Percentiles rank a stretch among this genome's conserved stretches.
These are phyloP conservation scores for Xerocomellus amylosporus DNA, from an alignment of 768 basidiomycete species.

Conservation along the genomic window DNA sequence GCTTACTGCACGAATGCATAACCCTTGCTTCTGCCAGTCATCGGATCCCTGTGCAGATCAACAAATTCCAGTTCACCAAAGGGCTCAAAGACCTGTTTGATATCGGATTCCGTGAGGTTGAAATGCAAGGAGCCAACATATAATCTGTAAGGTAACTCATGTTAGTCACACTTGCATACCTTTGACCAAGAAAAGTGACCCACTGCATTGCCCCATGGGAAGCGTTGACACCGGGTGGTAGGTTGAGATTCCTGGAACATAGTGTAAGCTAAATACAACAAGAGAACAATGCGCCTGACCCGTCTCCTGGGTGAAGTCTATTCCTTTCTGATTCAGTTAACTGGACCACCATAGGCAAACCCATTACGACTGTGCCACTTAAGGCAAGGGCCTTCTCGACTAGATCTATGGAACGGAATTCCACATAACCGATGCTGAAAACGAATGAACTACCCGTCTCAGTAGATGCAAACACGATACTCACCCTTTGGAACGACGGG, in stretches of 20 bases:
- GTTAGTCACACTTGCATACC: slow-evolving; percentile 12
- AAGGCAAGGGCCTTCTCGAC: slow-evolving; percentile 89
- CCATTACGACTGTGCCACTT: slow-evolving; percentile 96
- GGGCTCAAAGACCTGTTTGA: slow-evolving; percentile 98
- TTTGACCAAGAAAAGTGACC: slow-evolving; percentile 35
- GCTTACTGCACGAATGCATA: slow-evolving; percentile 96
- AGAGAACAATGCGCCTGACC: slow-evolving; percentile 45
- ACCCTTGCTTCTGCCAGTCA: slow-evolving; percentile 94
- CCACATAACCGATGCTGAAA: slow-evolving; percentile 93
- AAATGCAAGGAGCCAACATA: slow-evolving; percentile 97
- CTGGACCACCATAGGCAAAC: slow-evolving; percentile 94
- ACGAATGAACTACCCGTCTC: slow-evolving; percentile 1
- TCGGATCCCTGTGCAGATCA: slow-evolving; percentile 93
- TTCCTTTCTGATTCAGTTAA: slow-evolving; percentile 97
- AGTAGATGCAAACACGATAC: slow-evolving; percentile 17
- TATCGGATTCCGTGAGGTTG: slow-evolving; percentile 94
- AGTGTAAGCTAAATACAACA: slow-evolving; percentile 10
- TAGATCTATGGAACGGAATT: slow-evolving; percentile 85
- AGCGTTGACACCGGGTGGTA: slow-evolving; percentile 81
- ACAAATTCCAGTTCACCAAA: slow-evolving; percentile 98
- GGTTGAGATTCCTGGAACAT: slow-evolving; percentile 62
- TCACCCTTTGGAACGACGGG: slow-evolving; percentile 97
- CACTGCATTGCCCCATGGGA: slow-evolving; percentile 84
- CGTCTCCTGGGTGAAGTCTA: slow-evolving; percentile 82
- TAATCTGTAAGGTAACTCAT: slow-evolving; percentile 49